Conservation (phyloP, 768 basidiomycete genomes). For the Tricholoma flavovirens region DNA sequence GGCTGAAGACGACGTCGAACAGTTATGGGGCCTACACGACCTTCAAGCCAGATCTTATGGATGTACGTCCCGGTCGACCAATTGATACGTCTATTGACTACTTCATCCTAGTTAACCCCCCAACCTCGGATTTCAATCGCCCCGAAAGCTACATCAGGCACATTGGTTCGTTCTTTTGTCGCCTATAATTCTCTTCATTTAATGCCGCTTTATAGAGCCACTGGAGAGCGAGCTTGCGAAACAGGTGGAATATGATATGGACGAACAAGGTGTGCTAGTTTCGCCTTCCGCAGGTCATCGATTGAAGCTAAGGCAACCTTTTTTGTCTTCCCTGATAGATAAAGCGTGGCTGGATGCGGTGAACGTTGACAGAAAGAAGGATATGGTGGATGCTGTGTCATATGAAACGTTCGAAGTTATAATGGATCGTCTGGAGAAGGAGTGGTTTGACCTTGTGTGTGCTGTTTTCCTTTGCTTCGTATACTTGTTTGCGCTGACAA, state of each 20-base stretch:
- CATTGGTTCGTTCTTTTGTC: constrained; percentile 53
- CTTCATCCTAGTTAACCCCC: constrained; percentile 8
- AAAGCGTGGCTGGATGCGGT: constrained; percentile 89
- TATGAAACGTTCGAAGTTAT: constrained; percentile 92
- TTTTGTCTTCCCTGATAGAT: constrained; percentile 42
- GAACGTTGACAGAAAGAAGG: constrained; percentile 77
- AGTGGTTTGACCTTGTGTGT: constrained; percentile 92
- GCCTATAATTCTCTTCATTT: constrained; percentile 6
- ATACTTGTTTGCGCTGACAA: not conserved
- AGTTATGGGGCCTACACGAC: constrained; percentile 61
- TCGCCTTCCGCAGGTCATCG: not conserved
- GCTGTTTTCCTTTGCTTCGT: constrained; percentile 3
- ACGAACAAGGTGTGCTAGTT: constrained; percentile 75
- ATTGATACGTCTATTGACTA: not conserved
- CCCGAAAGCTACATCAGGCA: constrained; percentile 89
- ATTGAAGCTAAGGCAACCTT: not conserved
- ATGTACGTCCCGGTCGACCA: constrained; percentile 40
- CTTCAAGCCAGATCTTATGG: constrained; percentile 63
- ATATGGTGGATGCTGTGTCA: constrained; percentile 61
- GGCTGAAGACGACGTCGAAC: constrained; percentile 57
- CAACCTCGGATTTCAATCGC: constrained; percentile 52
- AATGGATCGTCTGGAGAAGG: constrained; percentile 97
- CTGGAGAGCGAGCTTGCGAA: constrained; percentile 86
- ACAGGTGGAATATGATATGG: constrained; percentile 99
- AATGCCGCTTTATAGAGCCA: constrained; percentile 54